Base-by-base conservation (phyloP, 805 yeast species). In the Diddensiella santjacobensis region DNA sequence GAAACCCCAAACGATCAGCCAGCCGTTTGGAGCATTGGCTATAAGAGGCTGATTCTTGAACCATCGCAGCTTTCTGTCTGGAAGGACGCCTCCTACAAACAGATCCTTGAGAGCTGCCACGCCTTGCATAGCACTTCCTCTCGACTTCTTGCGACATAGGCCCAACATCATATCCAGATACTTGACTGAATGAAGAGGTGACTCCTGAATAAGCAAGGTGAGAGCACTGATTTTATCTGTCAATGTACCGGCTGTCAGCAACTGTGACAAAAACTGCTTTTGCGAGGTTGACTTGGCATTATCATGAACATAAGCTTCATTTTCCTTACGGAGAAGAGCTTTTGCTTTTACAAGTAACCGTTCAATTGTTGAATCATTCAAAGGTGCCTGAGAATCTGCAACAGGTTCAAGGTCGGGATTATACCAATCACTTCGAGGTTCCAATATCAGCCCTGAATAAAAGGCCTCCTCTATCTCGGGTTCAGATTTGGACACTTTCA, bases 201-300 rank as follows among this genome's bases (percentile, higher is more conserved):
- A 90, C 70, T 93, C 98, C 64, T 93, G 98, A 42, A 90, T 79
- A 63, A 93, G 73, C 63, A 93, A 78, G 0, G 99, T 91, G 62
- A 93, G 75, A 0, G 99, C 96, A 42, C 96, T 87, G 47, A 93
- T 86, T 70, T 93, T 89, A 83, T 93, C 99, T 59, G 81, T 84
- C 58, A 91, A 74, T 0, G 99, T 93, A 86, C 99, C 99, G 56
- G 81, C 84, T 3, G 89, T 75, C 60, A 93, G 77, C 57, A 93
- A 84, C 67, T 91, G 95, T 1, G 91, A 78, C 73, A 88, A 79
- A 66, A 91, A 91, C 73, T 87, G 84, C 63, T 80, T 82, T 71
- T 86, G 96, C 3, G 95, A 85, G 35, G 84, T 80, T 48, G 83
- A 78, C 55, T 81, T 81, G 47, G 85, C 78, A 63, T 83, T 83